Base-by-base conservation (phyloP, 148 eudicot genomes). In the Rhododendron williamsianum region DNA sequence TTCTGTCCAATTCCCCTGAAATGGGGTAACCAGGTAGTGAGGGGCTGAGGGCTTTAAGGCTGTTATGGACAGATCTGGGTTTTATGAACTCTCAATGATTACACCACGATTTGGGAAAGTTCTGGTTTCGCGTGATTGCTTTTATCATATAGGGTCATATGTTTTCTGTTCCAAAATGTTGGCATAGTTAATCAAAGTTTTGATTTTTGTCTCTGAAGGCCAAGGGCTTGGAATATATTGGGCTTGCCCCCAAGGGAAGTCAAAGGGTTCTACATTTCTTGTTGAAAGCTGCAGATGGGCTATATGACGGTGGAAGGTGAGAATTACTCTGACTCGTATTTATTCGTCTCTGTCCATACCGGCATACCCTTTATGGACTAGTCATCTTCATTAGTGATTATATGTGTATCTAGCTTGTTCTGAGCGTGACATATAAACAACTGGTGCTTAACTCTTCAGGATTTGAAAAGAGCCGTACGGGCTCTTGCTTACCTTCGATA, bases 201-300 rank as follows among this genome's bases (percentile, higher is more conserved):
- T 67, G 81, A n/a, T 43, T 82, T 76, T 67, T 71, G 76, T 58
- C 80, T 80, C 82, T 86, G 52, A 84, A 95, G 99, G 99, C 94
- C 85, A 89, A 78, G 87, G 92, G 90, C 54, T 90, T 96, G 45
- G 99, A 96, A 90, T 87, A 83, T 65, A 78, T 92, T 1, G 97
- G 99, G 36, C 89, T 96, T 88, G 99, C 99, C 65, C 99, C 99
- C 4, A 86, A 91, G 89, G 99, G 99, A 69, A 96, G 99, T 81
- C 93, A 88, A 89, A 93, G 99, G 89, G 99, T 95, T 83, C 95
- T 91, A 89, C 90, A 92, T 60, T 95, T 95, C 89, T 90, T 96
- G 21, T 95, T 92, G 82, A 95, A 93, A 87, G 94, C 96, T 88
- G 97, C 98, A 63, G 96, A 96, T 88, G 98, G 97, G 87, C 94